phyloP scores from a whole-genome alignment of 768 basidiomycete genomes.

The Russula sp. region DNA sequence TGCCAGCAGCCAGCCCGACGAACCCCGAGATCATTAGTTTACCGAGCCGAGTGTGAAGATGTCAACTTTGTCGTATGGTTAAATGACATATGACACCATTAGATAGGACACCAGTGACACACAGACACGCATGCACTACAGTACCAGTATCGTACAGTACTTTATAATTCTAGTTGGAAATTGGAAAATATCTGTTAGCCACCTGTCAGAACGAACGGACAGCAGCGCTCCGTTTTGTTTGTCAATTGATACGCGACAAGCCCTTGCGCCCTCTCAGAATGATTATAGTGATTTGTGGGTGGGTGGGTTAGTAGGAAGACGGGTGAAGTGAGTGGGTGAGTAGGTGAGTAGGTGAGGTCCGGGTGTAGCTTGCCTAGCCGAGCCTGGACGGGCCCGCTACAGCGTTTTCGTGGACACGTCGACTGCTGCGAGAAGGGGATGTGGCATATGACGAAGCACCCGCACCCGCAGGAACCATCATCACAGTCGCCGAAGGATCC shows the following conservation, averaged over 20 bases:
- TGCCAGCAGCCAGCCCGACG: background rate
- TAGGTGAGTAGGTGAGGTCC: background rate
- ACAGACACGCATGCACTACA: too few species aligned
- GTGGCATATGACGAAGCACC: conserved; percentile 12
- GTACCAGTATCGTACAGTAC: background rate
- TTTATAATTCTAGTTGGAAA: background rate
- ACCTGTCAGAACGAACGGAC: background rate
- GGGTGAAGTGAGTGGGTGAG: background rate
- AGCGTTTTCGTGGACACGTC: conserved; percentile 39
- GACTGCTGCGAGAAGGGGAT: conserved; percentile 8
- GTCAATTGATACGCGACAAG: conserved; percentile 10
- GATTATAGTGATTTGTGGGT: background rate
- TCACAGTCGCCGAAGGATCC: background rate
- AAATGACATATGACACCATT: background rate
- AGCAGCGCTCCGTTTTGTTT: background rate
- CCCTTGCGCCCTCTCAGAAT: conserved; percentile 12
- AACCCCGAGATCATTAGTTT: background rate
- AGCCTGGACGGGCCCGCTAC: conserved; percentile 51
- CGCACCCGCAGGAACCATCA: background rate
- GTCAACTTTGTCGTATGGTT: background rate
- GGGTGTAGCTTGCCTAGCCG: conserved; percentile 9
- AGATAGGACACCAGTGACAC: too few species aligned
- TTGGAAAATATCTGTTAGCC: background rate
- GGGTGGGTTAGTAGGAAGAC: background rate
- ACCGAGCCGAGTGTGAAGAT: background rate